Evolutionary conservation across 768 basidiomycete genomes (phyloP).

Genomic region (Suillus subluteus): DNA sequence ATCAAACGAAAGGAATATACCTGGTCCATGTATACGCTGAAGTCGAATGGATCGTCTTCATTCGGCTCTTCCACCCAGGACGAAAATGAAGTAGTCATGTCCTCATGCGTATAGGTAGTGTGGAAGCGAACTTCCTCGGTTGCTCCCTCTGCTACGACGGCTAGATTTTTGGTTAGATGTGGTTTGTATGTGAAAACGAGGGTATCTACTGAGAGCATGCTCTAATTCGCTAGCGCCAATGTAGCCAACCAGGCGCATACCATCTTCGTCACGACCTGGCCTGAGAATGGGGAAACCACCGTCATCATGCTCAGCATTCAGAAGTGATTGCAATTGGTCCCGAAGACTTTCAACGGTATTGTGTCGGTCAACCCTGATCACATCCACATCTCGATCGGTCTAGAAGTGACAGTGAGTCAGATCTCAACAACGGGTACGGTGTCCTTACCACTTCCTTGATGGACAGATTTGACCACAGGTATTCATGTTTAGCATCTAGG

Average conservation of each 20-base stretch:
- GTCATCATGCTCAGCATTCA: conserved; percentile 67
- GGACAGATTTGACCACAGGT: conserved; percentile 79
- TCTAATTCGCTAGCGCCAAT: conserved; percentile 93
- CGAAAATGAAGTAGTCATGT: conserved; percentile 59
- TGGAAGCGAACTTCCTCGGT: conserved; percentile 72
- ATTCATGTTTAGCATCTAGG: conserved; percentile 88
- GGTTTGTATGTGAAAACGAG: not conserved
- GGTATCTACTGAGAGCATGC: conserved; percentile 78
- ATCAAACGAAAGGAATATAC: conserved; percentile 39
- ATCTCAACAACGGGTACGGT: not conserved
- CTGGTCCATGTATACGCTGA: conserved; percentile 90
- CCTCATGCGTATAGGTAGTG: conserved; percentile 42
- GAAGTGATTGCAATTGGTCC: conserved; percentile 64
- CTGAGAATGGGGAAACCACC: conserved; percentile 87
- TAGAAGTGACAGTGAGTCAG: conserved; percentile 30
- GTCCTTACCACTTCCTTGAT: conserved; percentile 77
- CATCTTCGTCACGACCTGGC: conserved; percentile 44
- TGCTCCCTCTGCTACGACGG: conserved; percentile 73
- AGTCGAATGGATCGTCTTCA: conserved; percentile 67
- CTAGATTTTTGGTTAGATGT: conserved; percentile 39
- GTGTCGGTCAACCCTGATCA: conserved; percentile 68
- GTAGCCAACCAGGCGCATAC: conserved; percentile 80
- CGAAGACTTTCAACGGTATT: conserved; percentile 83
- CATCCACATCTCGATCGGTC: conserved; percentile 68
- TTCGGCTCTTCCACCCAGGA: conserved; percentile 52